These are phyloP conservation scores for Tolypocladium endophyticum DNA, from an alignment of 2,329 filamentous ascomycete genomes.

Conservation along the genomic window DNA sequence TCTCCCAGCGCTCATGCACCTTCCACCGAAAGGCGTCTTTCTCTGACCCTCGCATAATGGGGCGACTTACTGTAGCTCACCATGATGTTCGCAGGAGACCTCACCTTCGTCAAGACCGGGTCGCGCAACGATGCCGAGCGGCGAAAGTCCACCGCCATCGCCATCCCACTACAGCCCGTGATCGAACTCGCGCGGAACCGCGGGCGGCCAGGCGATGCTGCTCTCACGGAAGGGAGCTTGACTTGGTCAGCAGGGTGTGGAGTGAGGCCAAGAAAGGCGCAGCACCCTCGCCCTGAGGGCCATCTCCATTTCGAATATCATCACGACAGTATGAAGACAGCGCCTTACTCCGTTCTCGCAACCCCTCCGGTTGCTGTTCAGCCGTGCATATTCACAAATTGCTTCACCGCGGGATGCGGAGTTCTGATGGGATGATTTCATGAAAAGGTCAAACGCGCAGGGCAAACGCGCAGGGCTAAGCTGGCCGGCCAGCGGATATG, in stretches of 20 bases:
- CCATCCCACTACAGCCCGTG: neutral
- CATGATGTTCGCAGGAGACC: constrained; percentile 17
- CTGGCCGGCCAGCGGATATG: neutral
- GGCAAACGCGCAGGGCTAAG: neutral
- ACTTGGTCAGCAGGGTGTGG: neutral
- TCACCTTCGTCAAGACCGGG: constrained; percentile 11
- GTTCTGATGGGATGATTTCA: too few relatives aligned
- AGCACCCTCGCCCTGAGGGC: neutral
- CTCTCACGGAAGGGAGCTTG: neutral
- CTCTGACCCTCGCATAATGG: neutral
- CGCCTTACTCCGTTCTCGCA: neutral
- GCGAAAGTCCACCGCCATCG: neutral
- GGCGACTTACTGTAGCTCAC: too few relatives aligned
- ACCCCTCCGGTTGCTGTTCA: too few relatives aligned
- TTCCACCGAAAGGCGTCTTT: neutral
- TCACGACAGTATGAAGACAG: neutral
- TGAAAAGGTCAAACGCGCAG: neutral
- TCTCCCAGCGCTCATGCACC: neutral
- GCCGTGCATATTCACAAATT: neutral
- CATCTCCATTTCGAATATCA: too few relatives aligned
- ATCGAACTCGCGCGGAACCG: neutral
- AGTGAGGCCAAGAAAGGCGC: neutral
- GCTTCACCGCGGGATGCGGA: neutral
- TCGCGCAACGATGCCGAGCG: neutral
- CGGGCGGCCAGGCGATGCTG: neutral